Base-by-base conservation (phyloP, 768 basidiomycete genomes). In the Leccinum obscurum region DNA sequence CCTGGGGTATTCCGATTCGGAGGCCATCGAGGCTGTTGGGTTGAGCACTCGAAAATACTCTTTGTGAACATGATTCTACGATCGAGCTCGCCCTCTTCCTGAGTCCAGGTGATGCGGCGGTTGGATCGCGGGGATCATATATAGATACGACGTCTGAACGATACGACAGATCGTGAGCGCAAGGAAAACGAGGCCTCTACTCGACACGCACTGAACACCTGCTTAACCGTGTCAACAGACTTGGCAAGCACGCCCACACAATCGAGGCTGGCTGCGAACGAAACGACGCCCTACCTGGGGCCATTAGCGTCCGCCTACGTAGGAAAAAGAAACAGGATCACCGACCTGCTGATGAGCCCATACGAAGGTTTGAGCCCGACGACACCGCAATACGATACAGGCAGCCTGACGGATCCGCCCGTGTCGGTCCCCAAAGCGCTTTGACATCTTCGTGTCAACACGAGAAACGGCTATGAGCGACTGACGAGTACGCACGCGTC, bases 281-380 rank as follows among this genome's bases (percentile, higher is more conserved):
- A 88, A 4, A 99, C 84, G 0, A 98, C 85, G 7, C 97, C 97
- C 85, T 88, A 89, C 68, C 95, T 93, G 48, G 2, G 28, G 30
- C 35, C 41, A 20, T 65, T 50, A 57, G 66, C 14, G 50, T 15
- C 54, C 26, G 48, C 59, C 53, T 26, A 30, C 4, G 20, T 7
- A 44, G n/a, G 55, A 26, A 57, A 48, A 37, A 57, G 49, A 44
- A 44, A 44, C 44, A 8, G 22, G 22, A 55, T 11, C n/a, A 71
- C 78, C 57, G 56, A 92, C 92, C 93, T 82, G 68, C 92, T 94
- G 32, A 98, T 76, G 46, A 98, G 77, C 4, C 96, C 96, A 67
- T 98, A 98, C 0, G 95, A 95, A 0, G 96, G 96, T 69, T 99
- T 99, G 50, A 98, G 75, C 0, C 97, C 97, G 2, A 92, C 86